phyloP scores from a whole-genome alignment of 495 filamentous ascomycete genomes.

The Aspergillus sclerotiicarbonarius region DNA sequence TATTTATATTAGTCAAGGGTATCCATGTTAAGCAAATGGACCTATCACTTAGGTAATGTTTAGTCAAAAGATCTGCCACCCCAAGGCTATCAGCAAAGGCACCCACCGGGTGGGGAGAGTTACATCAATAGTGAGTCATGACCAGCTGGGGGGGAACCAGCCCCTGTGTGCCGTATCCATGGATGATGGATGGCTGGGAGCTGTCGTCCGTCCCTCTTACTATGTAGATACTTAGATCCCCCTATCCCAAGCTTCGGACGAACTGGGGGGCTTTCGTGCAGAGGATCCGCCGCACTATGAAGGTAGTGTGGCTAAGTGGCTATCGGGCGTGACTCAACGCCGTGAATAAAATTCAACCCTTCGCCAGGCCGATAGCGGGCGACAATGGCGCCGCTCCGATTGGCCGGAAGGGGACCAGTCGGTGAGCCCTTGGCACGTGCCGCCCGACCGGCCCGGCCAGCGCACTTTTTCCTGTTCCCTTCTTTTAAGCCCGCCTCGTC shows the following conservation, averaged over 20 bases:
- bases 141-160: background rate
- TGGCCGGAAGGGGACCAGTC: constrained; percentile 26
- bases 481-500: constrained; percentile 20
- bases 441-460: constrained; percentile 29
- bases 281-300: no score
- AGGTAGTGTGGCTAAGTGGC: no score
- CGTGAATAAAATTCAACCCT: background rate
- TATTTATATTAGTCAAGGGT: background rate
- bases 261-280: no score
- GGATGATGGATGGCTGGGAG: background rate
- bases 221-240: no score
- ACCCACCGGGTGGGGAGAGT: background rate
- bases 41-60: constrained; percentile 2
- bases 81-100: background rate
- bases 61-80: background rate
- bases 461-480: constrained; percentile 19
- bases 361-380: constrained; percentile 20
- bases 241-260: no score
- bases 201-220: no score
- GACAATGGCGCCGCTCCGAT: constrained; percentile 26
- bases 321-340: background rate
- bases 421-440: constrained; percentile 34
- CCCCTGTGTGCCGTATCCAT: background rate
- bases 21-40: background rate
- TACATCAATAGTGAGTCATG: constrained; percentile 3